phyloP scores from a whole-genome alignment of 306 rosid species.

The Acacia crassicarpa region DNA sequence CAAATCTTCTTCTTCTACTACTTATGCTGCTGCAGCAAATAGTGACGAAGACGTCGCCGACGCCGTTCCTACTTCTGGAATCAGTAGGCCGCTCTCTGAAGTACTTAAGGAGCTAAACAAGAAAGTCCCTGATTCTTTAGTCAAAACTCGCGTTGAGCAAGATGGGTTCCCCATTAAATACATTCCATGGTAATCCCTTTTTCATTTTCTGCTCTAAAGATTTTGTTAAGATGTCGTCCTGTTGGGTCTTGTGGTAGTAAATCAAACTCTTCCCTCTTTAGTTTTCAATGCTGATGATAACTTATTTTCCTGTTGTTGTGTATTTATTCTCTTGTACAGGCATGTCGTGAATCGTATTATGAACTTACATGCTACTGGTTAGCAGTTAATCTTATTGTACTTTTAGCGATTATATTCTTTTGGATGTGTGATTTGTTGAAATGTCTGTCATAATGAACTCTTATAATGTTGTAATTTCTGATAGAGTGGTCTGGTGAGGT shows the following conservation, averaged over 20 bases:
- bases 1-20: constrained; percentile 15
- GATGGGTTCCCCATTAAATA: constrained; percentile 58
- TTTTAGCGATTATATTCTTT: neutral
- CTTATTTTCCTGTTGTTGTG: neutral
- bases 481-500: constrained; percentile 93
- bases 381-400: neutral
- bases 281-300: neutral
- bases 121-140: constrained; percentile 71
- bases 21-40: neutral
- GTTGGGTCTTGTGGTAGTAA: neutral
- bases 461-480: neutral
- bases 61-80: constrained; percentile 47
- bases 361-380: constrained; percentile 85
- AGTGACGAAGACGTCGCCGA: constrained; percentile 17
- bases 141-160: constrained; percentile 56
- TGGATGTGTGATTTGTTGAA: neutral
- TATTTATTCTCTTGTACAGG: constrained; percentile 36
- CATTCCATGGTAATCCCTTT: constrained; percentile 57
- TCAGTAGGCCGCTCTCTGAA: constrained; percentile 68
- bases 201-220: neutral
- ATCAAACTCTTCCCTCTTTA: neutral
- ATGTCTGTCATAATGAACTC: neutral
- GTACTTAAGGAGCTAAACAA: constrained; percentile 78
- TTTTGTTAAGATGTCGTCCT: neutral
- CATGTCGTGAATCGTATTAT: constrained; percentile 71